These are phyloP conservation scores for Hyaloperonospora brassicae DNA, from an alignment of 352 stramenopile genomes.

Conservation along the genomic window DNA sequence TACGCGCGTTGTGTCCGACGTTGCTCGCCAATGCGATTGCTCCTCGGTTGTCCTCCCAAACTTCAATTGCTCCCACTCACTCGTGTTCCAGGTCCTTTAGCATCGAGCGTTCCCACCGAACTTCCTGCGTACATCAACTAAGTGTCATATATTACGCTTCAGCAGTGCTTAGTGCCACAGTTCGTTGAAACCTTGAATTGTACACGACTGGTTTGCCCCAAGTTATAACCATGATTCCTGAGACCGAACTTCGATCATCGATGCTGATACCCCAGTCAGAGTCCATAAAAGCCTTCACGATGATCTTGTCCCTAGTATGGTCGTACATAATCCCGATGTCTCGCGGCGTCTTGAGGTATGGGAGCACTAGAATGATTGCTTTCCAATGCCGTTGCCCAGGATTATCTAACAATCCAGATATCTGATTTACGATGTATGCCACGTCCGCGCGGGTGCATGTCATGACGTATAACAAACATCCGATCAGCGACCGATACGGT, in stretches of 20 bases:
- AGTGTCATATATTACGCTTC: conserved; percentile 1
- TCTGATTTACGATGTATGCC: background rate
- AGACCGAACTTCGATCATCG: background rate
- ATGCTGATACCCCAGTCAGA: background rate
- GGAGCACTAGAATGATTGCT: background rate
- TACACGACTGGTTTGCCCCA: background rate
- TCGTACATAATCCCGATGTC: background rate
- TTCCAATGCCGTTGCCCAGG: background rate
- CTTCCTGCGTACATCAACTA: too few relatives aligned
- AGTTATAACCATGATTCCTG: background rate
- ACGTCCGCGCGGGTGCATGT: background rate
- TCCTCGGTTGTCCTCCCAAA: too few relatives aligned
- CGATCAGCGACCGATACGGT: too few relatives aligned
- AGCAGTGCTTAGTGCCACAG: background rate
- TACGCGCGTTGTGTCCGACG: too few relatives aligned
- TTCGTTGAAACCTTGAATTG: background rate
- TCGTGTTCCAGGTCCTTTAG: too few relatives aligned
- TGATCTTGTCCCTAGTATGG: background rate
- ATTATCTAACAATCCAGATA: background rate
- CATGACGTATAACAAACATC: too few relatives aligned
- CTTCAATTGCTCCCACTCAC: too few relatives aligned
- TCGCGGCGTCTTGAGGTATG: background rate
- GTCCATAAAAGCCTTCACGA: background rate
- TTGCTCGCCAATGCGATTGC: too few relatives aligned
- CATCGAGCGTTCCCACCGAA: too few relatives aligned